Base-by-base conservation (phyloP, 768 basidiomycete genomes). In the Rhizopogon vinicolor region DNA sequence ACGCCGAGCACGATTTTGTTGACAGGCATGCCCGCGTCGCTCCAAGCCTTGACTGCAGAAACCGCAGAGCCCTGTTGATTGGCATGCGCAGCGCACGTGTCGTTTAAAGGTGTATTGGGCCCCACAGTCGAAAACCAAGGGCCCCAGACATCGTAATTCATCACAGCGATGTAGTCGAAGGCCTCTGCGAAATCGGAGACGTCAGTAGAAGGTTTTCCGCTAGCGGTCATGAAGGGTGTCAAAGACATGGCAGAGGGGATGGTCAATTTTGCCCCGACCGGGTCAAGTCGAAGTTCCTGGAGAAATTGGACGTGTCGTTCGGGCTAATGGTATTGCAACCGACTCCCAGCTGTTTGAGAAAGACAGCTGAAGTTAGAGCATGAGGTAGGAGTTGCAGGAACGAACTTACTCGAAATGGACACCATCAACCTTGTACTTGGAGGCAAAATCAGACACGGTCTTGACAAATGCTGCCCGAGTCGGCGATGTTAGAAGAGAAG, bases 51-150 rank as follows among this genome's bases (percentile, higher is more conserved):
- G 50, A 97, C 79, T 10, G 88, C 85, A 2, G 84, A 84, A 29
- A 80, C 78, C 1, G 88, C 93, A 52, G 91, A 95, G 5, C 93
- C 91, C n/a, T 70, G 67, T 52, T 82, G 87, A 58, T 86, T 73
- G 3, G 71, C 72, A 0, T 77, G 60, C 42, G 82, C 72, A 1
- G 83, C 81, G 68, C 94, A 96, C 0, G 80, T 79, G 66, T 96
- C 86, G 58, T 85, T 75, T 35, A 96, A 72, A 2, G 94, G 93
- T 1, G 94, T 81, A 65, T 91, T 92, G 5, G 95, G 83, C 3
- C 93, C 93, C 48, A 82, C 76, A 60, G 81, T 61, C 59, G 78
- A 62, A 39, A 75, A 75, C 70, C 78, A 78, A 12, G 75, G 68
- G 6, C 84, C 82, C 68, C 76, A 78, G 44, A 86, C 59, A 58